These are phyloP conservation scores for Ziziphus jujuba DNA, from an alignment of 306 rosid genomes.

Conservation along the genomic window DNA sequence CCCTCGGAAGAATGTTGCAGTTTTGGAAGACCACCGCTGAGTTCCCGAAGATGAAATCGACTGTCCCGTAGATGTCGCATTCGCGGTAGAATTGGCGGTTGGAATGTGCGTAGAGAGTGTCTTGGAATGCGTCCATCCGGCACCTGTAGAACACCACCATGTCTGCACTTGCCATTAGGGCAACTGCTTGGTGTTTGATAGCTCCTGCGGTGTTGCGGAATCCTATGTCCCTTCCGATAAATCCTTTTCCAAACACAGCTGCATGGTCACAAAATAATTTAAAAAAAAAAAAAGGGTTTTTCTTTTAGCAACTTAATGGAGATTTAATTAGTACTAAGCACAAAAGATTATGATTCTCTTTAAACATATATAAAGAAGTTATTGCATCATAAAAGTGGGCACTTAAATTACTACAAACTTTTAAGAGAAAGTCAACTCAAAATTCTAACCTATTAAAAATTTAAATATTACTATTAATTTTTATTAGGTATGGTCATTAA, in stretches of 20 bases:
- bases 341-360: no score
- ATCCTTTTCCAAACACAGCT: slow-evolving; percentile 69
- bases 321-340: not conserved
- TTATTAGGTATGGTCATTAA: no score
- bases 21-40: slow-evolving; percentile 62
- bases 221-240: slow-evolving; percentile 65
- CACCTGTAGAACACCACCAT: slow-evolving; percentile 64
- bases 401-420: no score
- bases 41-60: slow-evolving; percentile 80
- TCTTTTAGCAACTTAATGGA: not conserved
- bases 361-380: no score
- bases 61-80: slow-evolving; percentile 67
- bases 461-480: no score
- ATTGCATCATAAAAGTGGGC: no score
- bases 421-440: no score
- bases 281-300: not conserved
- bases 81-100: slow-evolving; percentile 72
- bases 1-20: slow-evolving; percentile 51
- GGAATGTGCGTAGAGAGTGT: slow-evolving; percentile 57
- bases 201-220: slow-evolving; percentile 71
- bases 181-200: slow-evolving; percentile 77
- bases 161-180: slow-evolving; percentile 61
- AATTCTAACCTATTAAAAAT: no score
- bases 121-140: slow-evolving; percentile 60
- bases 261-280: slow-evolving; percentile 5